These are phyloP conservation scores for Cudoniella acicularis DNA, from an alignment of 495 filamentous ascomycete genomes.

Conservation along the genomic window DNA sequence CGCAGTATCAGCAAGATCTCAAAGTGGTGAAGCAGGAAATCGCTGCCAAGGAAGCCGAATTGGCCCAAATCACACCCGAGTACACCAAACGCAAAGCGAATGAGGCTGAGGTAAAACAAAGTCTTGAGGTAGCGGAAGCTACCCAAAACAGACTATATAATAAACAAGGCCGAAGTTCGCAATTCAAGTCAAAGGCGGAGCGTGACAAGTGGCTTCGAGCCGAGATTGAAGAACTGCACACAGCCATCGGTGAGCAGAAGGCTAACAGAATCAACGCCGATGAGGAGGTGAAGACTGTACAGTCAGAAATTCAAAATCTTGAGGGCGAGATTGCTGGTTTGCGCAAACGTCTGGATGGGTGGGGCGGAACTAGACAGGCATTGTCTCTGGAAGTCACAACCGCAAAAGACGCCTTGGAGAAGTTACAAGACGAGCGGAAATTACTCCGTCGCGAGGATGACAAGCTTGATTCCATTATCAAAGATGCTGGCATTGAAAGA, in stretches of 20 bases:
- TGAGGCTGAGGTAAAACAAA: conserved; percentile 63
- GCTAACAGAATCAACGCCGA: conserved; percentile 75
- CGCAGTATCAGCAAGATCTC: conserved; percentile 69
- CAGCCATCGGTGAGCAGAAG: conserved; percentile 70
- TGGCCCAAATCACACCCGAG: conserved; percentile 65
- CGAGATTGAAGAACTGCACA: conserved; percentile 78
- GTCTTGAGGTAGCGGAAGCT: conserved; percentile 72
- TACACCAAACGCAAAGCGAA: conserved; percentile 71
- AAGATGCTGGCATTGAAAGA: conserved; percentile 67
- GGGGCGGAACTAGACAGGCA: conserved; percentile 65
- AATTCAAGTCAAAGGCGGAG: conserved; percentile 83
- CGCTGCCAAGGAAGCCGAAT: conserved; percentile 67
- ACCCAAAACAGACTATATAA: conserved; percentile 78
- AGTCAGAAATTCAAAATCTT: conserved; percentile 63
- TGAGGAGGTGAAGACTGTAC: conserved; percentile 77
- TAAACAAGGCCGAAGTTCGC: conserved; percentile 88
- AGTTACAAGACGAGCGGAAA: conserved; percentile 83
- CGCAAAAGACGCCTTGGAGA: conserved; percentile 77
- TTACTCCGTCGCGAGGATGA: conserved; percentile 88
- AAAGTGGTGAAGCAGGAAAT: conserved; percentile 72
- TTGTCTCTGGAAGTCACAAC: conserved; percentile 68
- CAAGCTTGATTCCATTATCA: conserved; percentile 73
- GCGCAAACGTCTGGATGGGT: conserved; percentile 71
- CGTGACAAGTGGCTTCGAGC: conserved; percentile 78
- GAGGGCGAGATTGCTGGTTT: conserved; percentile 70